Evolutionary conservation across 2,329 filamentous ascomycete species (phyloP).

Genomic region (Botryotinia narcissicola): DNA sequence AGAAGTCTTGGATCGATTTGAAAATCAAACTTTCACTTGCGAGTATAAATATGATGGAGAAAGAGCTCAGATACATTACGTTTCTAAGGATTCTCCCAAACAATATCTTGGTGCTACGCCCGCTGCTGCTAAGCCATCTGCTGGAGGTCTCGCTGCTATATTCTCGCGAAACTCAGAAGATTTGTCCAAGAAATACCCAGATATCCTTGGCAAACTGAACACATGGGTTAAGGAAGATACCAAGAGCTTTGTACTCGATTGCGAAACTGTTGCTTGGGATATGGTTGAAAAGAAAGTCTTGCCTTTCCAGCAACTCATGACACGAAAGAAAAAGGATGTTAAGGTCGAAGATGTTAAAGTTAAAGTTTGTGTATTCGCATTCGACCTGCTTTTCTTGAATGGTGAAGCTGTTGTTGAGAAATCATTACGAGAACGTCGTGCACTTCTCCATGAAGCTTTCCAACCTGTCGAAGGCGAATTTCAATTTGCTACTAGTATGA

Average conservation of each 20-base stretch:
- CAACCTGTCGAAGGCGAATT: constrained; percentile 83
- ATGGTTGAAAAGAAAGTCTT: constrained; percentile 91
- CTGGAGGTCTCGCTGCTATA: constrained; percentile 75
- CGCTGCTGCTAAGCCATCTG: constrained; percentile 54
- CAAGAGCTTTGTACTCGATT: constrained; percentile 96
- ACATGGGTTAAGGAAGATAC: constrained; percentile 88
- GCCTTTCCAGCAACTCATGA: constrained; percentile 98
- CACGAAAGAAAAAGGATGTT: constrained; percentile 94
- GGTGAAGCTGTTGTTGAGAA: constrained; percentile 87
- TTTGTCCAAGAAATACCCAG: constrained; percentile 94
- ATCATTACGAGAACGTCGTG: constrained; percentile 77
- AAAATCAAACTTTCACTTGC: constrained; percentile 92
- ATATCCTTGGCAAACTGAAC: constrained; percentile 83
- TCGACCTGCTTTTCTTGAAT: constrained; percentile 91
- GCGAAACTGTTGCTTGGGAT: constrained; percentile 97
- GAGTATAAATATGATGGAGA: constrained; percentile 99
- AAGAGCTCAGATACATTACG: constrained; percentile 96
- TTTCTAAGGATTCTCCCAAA: constrained; percentile 73
- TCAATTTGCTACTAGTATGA: constrained; percentile 79
- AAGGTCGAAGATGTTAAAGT: constrained; percentile 94
- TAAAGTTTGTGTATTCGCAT: constrained; percentile 95
- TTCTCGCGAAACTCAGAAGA: constrained; percentile 98
- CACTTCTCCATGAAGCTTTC: constrained; percentile 72
- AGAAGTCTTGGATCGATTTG: constrained; percentile 94
- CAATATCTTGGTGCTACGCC: constrained; percentile 63